These are phyloP conservation scores for Tephrocybe rancida DNA, from an alignment of 768 basidiomycete species.

Conservation along the genomic window DNA sequence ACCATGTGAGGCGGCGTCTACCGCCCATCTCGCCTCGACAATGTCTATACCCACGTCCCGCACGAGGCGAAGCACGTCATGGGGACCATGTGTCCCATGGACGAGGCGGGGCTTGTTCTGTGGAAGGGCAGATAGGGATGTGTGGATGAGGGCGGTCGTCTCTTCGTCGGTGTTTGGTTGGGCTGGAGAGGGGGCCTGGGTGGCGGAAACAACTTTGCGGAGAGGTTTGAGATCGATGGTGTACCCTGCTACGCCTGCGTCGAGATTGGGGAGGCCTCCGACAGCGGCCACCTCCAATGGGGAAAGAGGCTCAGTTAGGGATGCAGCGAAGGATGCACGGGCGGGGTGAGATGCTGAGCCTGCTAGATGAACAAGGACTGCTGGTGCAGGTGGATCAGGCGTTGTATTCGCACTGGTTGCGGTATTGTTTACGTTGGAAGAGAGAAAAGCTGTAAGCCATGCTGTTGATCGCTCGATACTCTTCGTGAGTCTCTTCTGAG, in stretches of 20 bases:
- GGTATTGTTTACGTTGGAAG: constrained; percentile 19
- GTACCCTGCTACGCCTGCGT: constrained; percentile 74
- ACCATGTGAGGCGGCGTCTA: constrained; percentile 66
- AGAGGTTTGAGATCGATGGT: constrained; percentile 66
- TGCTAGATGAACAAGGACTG: constrained; percentile 70
- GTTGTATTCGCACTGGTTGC: neutral
- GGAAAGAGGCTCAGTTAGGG: constrained; percentile 56
- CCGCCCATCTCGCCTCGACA: constrained; percentile 76
- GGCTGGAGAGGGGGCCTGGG: neutral
- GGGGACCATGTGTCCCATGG: constrained; percentile 61
- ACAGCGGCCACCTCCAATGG: constrained; percentile 56
- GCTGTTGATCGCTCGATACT: constrained; percentile 67
- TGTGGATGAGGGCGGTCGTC: constrained; percentile 43
- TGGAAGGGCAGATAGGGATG: constrained; percentile 62
- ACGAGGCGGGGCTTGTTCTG: constrained; percentile 63
- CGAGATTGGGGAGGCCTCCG: constrained; percentile 54
- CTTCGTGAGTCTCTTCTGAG: constrained; percentile 79
- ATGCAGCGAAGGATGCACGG: constrained; percentile 62
- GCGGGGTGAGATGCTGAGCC: constrained; percentile 61
- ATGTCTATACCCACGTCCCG: constrained; percentile 70
- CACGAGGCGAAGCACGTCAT: constrained; percentile 73
- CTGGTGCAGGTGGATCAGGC: constrained; percentile 23
- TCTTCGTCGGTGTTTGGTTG: neutral
- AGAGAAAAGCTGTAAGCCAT: constrained; percentile 65
- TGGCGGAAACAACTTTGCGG: constrained; percentile 31